Conservation (phyloP, 352 stramenopile genomes). For the Phytopythium oedochilum region DNA sequence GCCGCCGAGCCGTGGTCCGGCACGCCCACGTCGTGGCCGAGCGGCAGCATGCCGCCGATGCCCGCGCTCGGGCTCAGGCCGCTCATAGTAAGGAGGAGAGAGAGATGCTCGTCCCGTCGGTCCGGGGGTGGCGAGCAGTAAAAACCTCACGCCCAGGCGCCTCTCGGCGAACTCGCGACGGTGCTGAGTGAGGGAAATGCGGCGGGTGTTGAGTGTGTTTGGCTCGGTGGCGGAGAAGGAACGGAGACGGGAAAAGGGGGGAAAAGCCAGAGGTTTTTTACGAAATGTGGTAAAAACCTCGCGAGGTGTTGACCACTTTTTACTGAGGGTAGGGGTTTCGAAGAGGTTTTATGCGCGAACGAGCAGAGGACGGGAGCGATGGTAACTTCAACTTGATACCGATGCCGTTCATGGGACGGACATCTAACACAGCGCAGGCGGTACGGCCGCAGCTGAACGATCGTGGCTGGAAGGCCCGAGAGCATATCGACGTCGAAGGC, state of each 20-base stretch:
- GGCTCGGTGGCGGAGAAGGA: no score
- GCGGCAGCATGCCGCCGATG: constrained; percentile 21
- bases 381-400: neutral
- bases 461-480: no score
- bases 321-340: neutral
- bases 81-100: no score
- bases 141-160: constrained; percentile 5
- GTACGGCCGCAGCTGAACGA: no score
- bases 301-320: neutral
- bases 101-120: neutral
- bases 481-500: no score
- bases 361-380: neutral
- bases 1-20: neutral
- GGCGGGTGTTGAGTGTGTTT: neutral
- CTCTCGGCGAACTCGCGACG: no score
- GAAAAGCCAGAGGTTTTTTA: neutral
- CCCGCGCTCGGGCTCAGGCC: constrained; percentile 9
- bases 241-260: neutral
- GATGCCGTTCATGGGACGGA: neutral
- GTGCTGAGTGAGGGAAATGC: neutral
- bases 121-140: constrained; percentile 1
- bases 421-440: no score
- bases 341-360: neutral
- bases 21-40: constrained; percentile 3
- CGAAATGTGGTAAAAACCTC: constrained; percentile 1